Evolutionary conservation across 2,329 filamentous ascomycete species (phyloP).

Genomic region (Penicillium sp.): DNA sequence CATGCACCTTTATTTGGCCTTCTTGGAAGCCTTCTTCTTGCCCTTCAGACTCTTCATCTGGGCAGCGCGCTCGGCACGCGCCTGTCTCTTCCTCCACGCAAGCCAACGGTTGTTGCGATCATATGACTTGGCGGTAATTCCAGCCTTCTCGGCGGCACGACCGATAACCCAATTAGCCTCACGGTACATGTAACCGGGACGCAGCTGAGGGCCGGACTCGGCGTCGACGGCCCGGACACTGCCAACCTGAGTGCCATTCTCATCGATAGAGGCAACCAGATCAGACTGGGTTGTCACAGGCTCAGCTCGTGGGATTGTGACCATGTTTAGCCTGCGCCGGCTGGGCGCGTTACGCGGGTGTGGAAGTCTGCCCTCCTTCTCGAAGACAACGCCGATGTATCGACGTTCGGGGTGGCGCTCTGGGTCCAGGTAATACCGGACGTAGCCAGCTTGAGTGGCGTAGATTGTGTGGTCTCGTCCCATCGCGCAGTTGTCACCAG

Average conservation of each 20-base stretch:
- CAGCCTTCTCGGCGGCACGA: slow-evolving; percentile 62
- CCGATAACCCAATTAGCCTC: slow-evolving; percentile 72
- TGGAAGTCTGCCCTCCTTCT: slow-evolving; percentile 79
- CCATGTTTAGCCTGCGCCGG: slow-evolving; percentile 75
- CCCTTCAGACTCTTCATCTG: slow-evolving; percentile 59
- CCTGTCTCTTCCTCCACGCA: slow-evolving; percentile 65
- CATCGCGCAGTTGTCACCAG: slow-evolving; percentile 93
- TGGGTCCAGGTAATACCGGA: slow-evolving; percentile 95
- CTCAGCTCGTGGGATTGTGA: slow-evolving; percentile 51
- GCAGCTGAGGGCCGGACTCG: slow-evolving; percentile 43
- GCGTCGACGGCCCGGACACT: slow-evolving; percentile 32
- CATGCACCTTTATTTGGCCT: slow-evolving; percentile 38
- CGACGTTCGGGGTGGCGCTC: slow-evolving; percentile 79
- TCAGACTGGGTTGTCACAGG: slow-evolving; percentile 28
- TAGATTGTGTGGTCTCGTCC: slow-evolving; percentile 97
- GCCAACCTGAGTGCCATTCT: slow-evolving; percentile 30
- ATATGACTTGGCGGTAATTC: slow-evolving; percentile 59
- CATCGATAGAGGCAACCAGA: slow-evolving; percentile 31
- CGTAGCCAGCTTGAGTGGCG: slow-evolving; percentile 81
- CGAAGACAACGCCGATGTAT: slow-evolving; percentile 91
- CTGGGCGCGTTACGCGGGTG: slow-evolving; percentile 73
- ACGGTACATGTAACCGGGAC: slow-evolving; percentile 65
- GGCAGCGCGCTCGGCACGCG: slow-evolving; percentile 54
- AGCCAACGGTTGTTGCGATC: slow-evolving; percentile 63
- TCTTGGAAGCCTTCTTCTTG: slow-evolving; percentile 48